Evolutionary conservation across 164 flowering plant species (phyloP), one percentile per base, ranked within the genome.

Genomic region (Cinnamomum chago): DNA sequence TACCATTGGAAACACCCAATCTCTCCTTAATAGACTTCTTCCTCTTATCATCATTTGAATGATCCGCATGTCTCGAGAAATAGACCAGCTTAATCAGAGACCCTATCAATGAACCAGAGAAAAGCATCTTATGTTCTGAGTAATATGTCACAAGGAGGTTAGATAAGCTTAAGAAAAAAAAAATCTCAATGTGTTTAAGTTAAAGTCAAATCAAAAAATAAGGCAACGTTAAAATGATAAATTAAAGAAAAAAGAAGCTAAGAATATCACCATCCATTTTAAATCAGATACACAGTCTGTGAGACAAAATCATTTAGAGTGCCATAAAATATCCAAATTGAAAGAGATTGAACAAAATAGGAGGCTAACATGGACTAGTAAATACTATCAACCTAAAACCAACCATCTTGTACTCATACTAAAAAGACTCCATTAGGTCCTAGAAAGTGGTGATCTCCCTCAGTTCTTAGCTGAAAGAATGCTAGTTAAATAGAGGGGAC

Each of bases 11-110:
- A 47, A 88, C 67, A 5, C 88, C 90, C 73, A 85, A 73, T 80
- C 85, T 86, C 68, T 79, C 82, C 82, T 84, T 85, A 33, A 86
- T 28, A 60, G 82, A 83, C 79, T 70, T 85, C 79, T 80, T 89
- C 84, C 89, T 87, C 81, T 85, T 81, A 77, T 91, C 90, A 65
- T 84, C 78, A 70, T 24, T 76, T 28, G 85, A 72, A 73, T 70
- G 79, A 55, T 89, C 88, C 80, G 85, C 96, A 60, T 90, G 94
- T 82, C 94, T 89, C 79, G 97, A 93, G 85, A 93, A 93, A 77
- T 93, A 93, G 15, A 93, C 91, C 83, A 93, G 79, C 81, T 93
- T 93, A 71, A 91, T 93, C 17, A 93, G 91, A 66, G 97, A 91
- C 67, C 97, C 97, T 92, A 87, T 18, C 55, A 78, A 72, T n/a